Evolutionary conservation across 148 eudicot species (phyloP).

Genomic region (Pharnaceum exiguum): DNA sequence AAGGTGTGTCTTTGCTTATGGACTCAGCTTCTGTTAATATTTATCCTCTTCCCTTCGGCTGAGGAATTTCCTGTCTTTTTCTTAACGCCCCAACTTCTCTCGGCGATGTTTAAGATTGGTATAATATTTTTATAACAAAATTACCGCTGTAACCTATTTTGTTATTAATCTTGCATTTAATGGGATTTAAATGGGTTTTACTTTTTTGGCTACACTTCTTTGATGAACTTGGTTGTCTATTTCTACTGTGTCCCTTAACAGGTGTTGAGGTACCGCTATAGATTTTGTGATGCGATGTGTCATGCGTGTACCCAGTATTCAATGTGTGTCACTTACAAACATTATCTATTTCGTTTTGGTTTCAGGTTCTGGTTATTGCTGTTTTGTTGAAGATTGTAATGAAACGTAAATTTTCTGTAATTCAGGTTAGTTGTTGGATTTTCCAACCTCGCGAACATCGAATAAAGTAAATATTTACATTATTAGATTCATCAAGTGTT

Average conservation of each 20-base stretch:
- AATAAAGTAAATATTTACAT: neutral
- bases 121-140: no score
- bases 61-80: neutral
- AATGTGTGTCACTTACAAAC: neutral
- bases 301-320: neutral
- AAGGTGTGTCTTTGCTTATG: slow-evolving; percentile 38
- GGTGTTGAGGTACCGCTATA: no score
- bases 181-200: no score
- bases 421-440: slow-evolving; percentile 57
- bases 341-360: slow-evolving; percentile 3
- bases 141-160: no score
- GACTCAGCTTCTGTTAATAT: neutral
- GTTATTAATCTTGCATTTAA: no score
- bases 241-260: no score
- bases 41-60: neutral
- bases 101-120: no score
- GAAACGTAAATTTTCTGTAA: slow-evolving; percentile 88
- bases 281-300: no score
- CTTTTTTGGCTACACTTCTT: no score
- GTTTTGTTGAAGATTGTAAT: slow-evolving; percentile 73
- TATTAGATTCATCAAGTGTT: neutral
- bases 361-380: slow-evolving; percentile 97
- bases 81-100: no score
- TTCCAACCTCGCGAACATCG: neutral
- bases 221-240: no score